Conservation (phyloP, 768 basidiomycete species). For the Mrakia frigida region DNA sequence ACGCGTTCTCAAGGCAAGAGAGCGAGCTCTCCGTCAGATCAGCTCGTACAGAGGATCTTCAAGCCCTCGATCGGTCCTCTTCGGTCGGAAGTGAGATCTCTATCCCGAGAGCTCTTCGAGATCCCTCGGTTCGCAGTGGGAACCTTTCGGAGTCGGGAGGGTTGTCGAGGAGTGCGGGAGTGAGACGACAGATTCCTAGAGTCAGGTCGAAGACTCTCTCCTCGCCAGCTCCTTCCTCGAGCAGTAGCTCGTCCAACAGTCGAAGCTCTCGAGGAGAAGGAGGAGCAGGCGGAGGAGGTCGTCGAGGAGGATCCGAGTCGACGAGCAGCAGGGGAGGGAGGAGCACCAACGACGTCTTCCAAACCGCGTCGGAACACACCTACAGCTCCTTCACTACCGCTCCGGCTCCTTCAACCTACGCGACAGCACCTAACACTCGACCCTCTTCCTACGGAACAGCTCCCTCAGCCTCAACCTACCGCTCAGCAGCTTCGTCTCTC, state of each 20-base stretch:
- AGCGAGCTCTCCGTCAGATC: constrained; percentile 8
- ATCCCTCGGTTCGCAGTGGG: background rate
- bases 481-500: background rate
- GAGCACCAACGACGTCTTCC: background rate
- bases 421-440: background rate
- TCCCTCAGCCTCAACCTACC: constrained; percentile 5
- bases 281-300: background rate
- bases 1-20: background rate
- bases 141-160: background rate
- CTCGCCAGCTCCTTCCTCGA: background rate
- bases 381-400: background rate
- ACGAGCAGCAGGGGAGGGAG: background rate
- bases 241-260: background rate
- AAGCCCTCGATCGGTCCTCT: background rate
- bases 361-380: background rate
- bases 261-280: background rate
- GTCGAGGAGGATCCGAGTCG: background rate
- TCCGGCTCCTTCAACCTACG: background rate
- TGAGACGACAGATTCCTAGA: background rate
- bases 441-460: constrained; percentile 10
- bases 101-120: background rate
- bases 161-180: constrained; percentile 4
- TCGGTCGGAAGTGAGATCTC: background rate
- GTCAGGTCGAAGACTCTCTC: constrained; percentile 1
- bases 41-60: background rate